These are phyloP conservation scores for Fagopyrum esculentum DNA, from an alignment of 148 eudicot genomes.

Conservation along the genomic window DNA sequence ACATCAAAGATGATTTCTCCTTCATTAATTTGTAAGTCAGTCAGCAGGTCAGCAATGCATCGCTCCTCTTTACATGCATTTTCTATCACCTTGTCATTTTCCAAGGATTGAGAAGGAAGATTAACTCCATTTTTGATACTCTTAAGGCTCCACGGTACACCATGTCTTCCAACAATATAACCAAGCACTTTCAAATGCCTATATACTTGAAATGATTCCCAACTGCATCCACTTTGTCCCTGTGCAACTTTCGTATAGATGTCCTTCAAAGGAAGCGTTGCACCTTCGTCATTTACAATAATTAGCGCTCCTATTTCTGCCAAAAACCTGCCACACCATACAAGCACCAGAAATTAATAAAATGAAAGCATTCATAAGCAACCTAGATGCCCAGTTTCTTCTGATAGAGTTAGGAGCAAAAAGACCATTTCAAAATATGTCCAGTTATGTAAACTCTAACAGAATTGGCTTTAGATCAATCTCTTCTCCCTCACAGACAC, in stretches of 20 bases:
- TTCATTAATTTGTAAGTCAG: slow-evolving; percentile 41
- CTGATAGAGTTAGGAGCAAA: too few species aligned
- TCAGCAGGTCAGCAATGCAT: slow-evolving; percentile 32
- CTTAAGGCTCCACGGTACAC: slow-evolving; percentile 61
- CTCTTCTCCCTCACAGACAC: too few species aligned
- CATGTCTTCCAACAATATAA: slow-evolving; percentile 67
- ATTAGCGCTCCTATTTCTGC: slow-evolving; percentile 69
- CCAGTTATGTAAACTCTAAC: background rate
- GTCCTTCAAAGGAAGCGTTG: slow-evolving; percentile 33
- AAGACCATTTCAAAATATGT: background rate
- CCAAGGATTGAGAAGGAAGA: slow-evolving; percentile 20
- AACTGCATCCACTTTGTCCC: slow-evolving; percentile 44
- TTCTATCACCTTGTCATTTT: slow-evolving; percentile 1
- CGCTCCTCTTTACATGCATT: slow-evolving; percentile 15
- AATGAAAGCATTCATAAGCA: background rate
- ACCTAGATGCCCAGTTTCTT: too few species aligned
- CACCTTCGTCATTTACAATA: slow-evolving; percentile 40
- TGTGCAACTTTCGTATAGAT: slow-evolving; percentile 58
- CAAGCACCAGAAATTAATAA: slow-evolving; percentile 8
- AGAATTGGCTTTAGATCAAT: too few species aligned
- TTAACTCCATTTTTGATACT: slow-evolving; percentile 20
- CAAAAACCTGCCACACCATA: slow-evolving; percentile 47
- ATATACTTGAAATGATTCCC: slow-evolving; percentile 78
- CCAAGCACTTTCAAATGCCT: slow-evolving; percentile 76
- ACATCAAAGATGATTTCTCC: slow-evolving; percentile 60